A percentile compares a stretch with the other conserved stretches of the same genome.
phyloP scores from a whole-genome alignment of 371 early-diverging fungal genomes.

The Mucor indicus region DNA sequence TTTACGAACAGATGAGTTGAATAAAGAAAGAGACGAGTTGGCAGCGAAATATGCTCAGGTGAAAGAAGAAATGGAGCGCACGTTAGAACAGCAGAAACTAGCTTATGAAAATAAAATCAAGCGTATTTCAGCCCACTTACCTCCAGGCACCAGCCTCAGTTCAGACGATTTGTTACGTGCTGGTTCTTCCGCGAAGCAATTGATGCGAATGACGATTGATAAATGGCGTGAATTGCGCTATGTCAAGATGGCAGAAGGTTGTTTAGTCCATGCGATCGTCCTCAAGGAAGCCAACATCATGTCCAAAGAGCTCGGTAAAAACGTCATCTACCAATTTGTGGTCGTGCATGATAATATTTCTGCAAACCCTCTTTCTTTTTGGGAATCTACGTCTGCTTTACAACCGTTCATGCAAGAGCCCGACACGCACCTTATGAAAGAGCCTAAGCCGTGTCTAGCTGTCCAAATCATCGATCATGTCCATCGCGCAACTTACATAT shows the following conservation, averaged over 20 bases:
- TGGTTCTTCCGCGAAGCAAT: constrained; percentile 35
- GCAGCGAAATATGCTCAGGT: constrained; percentile 33
- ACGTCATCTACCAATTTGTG: constrained; percentile 76
- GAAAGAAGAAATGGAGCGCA: constrained; percentile 48
- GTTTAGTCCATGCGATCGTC: constrained; percentile 60
- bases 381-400: constrained; percentile 51
- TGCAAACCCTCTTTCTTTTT: constrained; percentile 51
- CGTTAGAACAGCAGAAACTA: constrained; percentile 47
- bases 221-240: constrained; percentile 63
- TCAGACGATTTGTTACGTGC: constrained; percentile 29
- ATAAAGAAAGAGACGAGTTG: constrained; percentile 16
- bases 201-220: constrained; percentile 21
- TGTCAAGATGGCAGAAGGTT: constrained; percentile 65
- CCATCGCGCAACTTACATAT: constrained; percentile 65
- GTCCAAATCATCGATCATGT: constrained; percentile 68
- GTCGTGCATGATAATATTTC: constrained; percentile 55
- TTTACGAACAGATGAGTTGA: constrained; percentile 9
- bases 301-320: constrained; percentile 70
- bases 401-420: constrained; percentile 37
- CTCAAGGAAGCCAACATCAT: constrained; percentile 85
- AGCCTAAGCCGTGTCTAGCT: constrained; percentile 55
- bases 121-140: constrained; percentile 38
- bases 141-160: constrained; percentile 27
- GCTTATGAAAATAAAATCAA: constrained; percentile 53
- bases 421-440: constrained; percentile 39